Base-by-base conservation (phyloP, 768 basidiomycete genomes). In the Holtermannia corniformis region DNA sequence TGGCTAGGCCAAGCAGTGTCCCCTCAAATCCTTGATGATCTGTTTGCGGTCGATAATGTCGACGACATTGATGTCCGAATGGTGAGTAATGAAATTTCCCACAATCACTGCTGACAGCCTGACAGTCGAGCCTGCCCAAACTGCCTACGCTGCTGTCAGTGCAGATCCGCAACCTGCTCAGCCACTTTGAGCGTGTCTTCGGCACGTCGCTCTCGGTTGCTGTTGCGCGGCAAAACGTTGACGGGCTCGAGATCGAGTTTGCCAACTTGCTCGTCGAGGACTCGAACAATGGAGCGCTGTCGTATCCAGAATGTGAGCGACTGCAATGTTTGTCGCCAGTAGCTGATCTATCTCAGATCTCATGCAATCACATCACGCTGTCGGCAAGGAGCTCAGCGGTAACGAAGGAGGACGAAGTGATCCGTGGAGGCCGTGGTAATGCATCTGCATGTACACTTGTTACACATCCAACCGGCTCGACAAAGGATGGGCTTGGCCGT, bases 231-330 rank as follows among this genome's bases (percentile, higher is more conserved):
- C 95, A 97, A 69, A 88, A 95, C 67, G 76, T 91, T 69, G 95
- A 99, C 65, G 93, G 81, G 12, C 76, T 81, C 48, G 93, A 99
- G 75, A 80, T 97, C 43, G 95, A 97, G 71, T 96, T 93, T 64
- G 86, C 86, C 58, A 95, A 99, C 74, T 86, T 95, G 86, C 78
- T 99, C 12, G 82, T 95, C 22, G 95, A 99, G 75, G 95, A 99
- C 73, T 81, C 85, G 70, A 99, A 99, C 67, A 95, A 93, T 62
- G 91, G 87, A n/a, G 85, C 84, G 0, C 80, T 92, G 82, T 84
- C 87, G 1, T 95, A 93, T 73, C 73, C 83, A 4, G 89, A 95
- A 68, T 91, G 90, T 93, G 53, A 65, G 72, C 61, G 49, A 24
- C 28, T 12, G 23, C 3, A 47, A 0, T 16, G 19, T 3, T 26